phyloP scores from a whole-genome alignment of 768 basidiomycete genomes.

The Russula lepida region DNA sequence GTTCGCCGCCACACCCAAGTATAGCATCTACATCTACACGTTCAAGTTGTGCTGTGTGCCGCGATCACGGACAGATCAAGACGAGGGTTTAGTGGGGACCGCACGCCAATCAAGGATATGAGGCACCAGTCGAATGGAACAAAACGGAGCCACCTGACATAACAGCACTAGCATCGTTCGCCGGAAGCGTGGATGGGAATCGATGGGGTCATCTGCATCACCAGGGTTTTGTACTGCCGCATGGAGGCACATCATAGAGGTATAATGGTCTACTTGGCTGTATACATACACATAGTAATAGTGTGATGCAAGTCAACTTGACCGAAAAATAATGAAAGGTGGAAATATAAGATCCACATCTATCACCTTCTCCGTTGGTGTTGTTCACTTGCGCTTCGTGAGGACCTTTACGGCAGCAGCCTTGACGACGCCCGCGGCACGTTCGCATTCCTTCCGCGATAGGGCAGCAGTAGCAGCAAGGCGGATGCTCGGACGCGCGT shows the following conservation, averaged over 20 bases:
- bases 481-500: slow-evolving; percentile 76
- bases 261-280: background rate
- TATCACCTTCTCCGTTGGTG: background rate
- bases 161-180: no score
- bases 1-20: background rate
- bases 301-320: background rate
- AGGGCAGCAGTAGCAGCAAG: slow-evolving; percentile 74
- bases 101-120: background rate
- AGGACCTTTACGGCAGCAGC: slow-evolving; percentile 67
- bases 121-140: no score
- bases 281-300: background rate
- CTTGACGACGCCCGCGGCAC: slow-evolving; percentile 70
- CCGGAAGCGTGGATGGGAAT: no score
- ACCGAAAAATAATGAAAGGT: background rate
- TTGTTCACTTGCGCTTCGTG: slow-evolving; percentile 41
- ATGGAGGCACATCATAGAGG: background rate
- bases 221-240: no score
- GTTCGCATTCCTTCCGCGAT: slow-evolving; percentile 87
- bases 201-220: no score
- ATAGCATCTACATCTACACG: background rate
- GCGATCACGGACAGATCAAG: no score
- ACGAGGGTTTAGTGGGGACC: background rate
- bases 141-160: no score
- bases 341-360: background rate
- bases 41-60: background rate